Conservation (phyloP, 2,329 filamentous ascomycete species). For the Calonectria pteridis region DNA sequence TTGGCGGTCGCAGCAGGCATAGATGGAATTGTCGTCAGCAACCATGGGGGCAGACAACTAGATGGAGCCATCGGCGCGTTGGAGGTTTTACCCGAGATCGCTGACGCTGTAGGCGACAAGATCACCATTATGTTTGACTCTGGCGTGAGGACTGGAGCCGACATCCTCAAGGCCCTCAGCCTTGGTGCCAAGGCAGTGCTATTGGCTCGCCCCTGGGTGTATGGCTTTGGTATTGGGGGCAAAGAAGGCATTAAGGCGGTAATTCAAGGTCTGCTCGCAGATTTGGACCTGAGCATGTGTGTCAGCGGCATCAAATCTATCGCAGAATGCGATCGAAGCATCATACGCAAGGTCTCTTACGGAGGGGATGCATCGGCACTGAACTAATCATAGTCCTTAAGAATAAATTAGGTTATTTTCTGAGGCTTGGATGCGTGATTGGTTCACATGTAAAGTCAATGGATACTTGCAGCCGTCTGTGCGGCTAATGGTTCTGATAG, state of each 20-base stretch:
- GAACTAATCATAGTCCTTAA: no score
- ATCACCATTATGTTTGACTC: constrained; percentile 68
- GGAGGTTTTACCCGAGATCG: constrained; percentile 59
- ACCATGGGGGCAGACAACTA: constrained; percentile 58
- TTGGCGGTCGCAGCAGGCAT: constrained; percentile 52
- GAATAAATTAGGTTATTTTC: no score
- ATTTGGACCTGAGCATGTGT: constrained; percentile 26
- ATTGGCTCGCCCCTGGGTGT: constrained; percentile 57
- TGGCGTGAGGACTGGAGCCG: constrained; percentile 55
- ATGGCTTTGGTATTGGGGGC: constrained; percentile 52
- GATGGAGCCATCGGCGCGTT: constrained; percentile 63
- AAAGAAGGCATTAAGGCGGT: constrained; percentile 67
- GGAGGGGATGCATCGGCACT: not conserved
- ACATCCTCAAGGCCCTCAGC: constrained; percentile 56
- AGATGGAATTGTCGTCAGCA: constrained; percentile 56
- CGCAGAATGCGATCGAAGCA: not conserved
- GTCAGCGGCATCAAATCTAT: not conserved
- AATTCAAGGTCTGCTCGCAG: constrained; percentile 55
- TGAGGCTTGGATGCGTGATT: no score
- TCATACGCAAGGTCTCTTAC: not conserved
- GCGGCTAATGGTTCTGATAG: no score
- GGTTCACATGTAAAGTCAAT: no score
- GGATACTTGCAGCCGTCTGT: no score
- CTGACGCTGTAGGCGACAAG: constrained; percentile 68
- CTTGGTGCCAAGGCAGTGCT: constrained; percentile 57